These are phyloP conservation scores for Plantago major DNA, from an alignment of 257 asterid species.

Conservation along the genomic window DNA sequence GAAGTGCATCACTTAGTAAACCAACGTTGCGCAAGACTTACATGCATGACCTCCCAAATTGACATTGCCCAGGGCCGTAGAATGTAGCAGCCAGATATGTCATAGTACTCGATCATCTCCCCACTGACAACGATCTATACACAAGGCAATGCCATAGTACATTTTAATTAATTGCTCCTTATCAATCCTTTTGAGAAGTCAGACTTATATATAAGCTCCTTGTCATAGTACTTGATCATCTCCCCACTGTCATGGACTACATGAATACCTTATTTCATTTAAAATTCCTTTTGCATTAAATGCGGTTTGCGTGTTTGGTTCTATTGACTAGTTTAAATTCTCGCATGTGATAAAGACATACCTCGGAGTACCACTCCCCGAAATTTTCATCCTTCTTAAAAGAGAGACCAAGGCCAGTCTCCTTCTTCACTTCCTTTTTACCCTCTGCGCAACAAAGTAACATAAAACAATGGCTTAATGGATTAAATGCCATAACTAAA, in stretches of 20 bases:
- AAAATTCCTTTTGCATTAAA: no score
- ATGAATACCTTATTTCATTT: no score
- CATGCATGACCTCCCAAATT: conserved; percentile 88
- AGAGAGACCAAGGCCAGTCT: conserved; percentile 90
- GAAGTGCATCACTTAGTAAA: conserved; percentile 4
- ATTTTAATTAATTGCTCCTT: no score
- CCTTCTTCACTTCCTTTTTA: conserved; percentile 83
- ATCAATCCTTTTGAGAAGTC: no score
- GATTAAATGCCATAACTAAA: no score
- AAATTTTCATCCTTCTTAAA: conserved; percentile 83
- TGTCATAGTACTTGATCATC: no score
- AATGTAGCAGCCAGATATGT: conserved; percentile 94
- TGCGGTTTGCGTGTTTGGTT: no score
- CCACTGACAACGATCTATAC: conserved; percentile 76
- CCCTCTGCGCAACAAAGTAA: conserved; percentile 44
- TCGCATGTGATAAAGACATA: conserved; percentile 16
- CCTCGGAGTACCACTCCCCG: conserved; percentile 99
- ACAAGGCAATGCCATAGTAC: conserved; percentile 14
- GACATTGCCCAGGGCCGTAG: conserved; percentile 96
- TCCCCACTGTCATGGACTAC: no score
- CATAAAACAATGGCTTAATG: no score
- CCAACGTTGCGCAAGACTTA: conserved; percentile 28
- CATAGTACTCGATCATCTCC: conserved; percentile 88
- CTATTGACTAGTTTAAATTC: no score
- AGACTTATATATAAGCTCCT: no score